A percentile compares a stretch with the other conserved stretches of the same genome.
Conservation (phyloP, 768 basidiomycete species). For the Neoboletus subvelutipes region DNA sequence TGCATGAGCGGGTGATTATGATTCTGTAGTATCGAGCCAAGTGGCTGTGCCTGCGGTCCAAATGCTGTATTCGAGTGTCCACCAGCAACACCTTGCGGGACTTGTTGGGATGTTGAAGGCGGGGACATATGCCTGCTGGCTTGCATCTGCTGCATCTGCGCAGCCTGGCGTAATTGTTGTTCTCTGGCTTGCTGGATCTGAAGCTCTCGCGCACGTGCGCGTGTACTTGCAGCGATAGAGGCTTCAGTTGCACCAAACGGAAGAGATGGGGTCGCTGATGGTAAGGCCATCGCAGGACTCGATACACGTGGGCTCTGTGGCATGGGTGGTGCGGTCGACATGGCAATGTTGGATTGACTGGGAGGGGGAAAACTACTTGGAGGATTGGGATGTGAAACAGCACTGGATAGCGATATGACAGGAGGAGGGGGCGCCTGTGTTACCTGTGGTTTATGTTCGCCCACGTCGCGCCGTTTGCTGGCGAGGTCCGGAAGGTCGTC, state of each 20-base stretch:
- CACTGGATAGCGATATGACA: constrained; percentile 14
- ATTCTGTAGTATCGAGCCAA: constrained; percentile 49
- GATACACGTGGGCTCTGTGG: constrained; percentile 35
- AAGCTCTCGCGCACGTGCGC: constrained; percentile 35
- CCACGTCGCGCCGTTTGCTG: constrained; percentile 69
- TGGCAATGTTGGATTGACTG: constrained; percentile 13
- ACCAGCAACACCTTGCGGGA: constrained; percentile 16
- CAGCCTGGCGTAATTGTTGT: constrained; percentile 35
- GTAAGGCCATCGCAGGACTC: constrained; percentile 33
- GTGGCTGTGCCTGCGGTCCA: constrained; percentile 41
- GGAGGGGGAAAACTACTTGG: constrained; percentile 20
- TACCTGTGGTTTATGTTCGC: constrained; percentile 52
- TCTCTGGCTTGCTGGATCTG: constrained; percentile 38
- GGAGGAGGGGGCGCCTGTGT: constrained; percentile 41
- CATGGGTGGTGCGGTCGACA: constrained; percentile 15
- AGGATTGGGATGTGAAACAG: constrained; percentile 23
- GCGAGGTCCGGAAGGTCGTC: constrained; percentile 48
- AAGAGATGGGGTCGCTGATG: constrained; percentile 29
- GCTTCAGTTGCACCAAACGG: constrained; percentile 35
- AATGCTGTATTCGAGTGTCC: constrained; percentile 23
- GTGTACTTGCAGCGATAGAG: constrained; percentile 33
- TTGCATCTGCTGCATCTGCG: constrained; percentile 37
- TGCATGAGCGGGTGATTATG: constrained; percentile 59
- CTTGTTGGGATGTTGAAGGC: constrained; percentile 28
- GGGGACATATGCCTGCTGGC: constrained; percentile 45